Evolutionary conservation across 257 asterid genomes (phyloP).

Genomic region (Solanum gandarillasii): DNA sequence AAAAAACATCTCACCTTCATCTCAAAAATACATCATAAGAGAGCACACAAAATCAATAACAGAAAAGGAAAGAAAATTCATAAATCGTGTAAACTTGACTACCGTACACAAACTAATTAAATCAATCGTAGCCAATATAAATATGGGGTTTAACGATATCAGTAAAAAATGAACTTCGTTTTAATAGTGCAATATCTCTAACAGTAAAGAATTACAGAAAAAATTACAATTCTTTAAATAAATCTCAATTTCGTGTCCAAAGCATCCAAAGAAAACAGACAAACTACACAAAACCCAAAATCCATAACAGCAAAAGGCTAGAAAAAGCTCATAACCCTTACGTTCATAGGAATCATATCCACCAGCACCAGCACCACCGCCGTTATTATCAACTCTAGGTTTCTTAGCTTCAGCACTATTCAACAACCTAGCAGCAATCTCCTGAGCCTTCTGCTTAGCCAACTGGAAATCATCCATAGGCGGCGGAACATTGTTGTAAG

Average conservation of each 20-base stretch:
- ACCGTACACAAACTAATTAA: not conserved
- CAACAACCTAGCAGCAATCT: slow-evolving; percentile 77
- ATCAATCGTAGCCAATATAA: not conserved
- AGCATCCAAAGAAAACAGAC: not conserved
- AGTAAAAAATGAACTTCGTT: not conserved
- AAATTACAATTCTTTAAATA: not conserved
- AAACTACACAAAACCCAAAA: not conserved
- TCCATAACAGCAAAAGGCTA: not conserved
- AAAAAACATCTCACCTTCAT: not conserved
- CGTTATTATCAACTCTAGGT: slow-evolving; percentile 66
- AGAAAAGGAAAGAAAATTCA: not conserved
- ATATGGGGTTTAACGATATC: not conserved
- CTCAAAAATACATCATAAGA: not conserved
- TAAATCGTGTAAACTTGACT: not conserved
- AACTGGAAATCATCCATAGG: slow-evolving; percentile 71
- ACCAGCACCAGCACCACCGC: slow-evolving; percentile 33
- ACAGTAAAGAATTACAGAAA: not conserved
- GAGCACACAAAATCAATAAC: not conserved
- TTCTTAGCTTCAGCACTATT: slow-evolving; percentile 55
- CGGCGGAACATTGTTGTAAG: slow-evolving; percentile 69
- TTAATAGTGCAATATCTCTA: not conserved
- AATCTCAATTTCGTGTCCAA: not conserved
- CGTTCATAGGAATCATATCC: not conserved
- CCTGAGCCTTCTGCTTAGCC: slow-evolving; percentile 92
- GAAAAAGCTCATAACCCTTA: not conserved